A percentile compares a stretch with the other conserved stretches of the same genome.
Evolutionary conservation across 225 moss, liverwort and hornwort species (phyloP).

Genomic region (Marchantia polymorpha): DNA sequence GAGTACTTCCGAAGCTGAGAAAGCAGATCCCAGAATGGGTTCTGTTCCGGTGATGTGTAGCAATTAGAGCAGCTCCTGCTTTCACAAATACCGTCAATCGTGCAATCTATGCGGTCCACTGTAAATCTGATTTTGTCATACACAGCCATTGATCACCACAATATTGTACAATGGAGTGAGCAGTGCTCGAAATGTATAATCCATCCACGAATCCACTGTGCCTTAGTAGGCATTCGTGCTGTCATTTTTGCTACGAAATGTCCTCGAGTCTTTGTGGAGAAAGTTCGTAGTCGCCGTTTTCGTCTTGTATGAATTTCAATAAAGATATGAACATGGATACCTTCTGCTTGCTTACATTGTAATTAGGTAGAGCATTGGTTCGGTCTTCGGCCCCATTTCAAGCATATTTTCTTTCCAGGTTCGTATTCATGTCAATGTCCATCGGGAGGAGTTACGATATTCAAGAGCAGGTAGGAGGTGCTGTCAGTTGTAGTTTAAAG

Average conservation of each 20-base stretch:
- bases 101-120: conserved; percentile 16
- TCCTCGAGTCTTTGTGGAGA: background rate
- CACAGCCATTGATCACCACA: conserved; percentile 9
- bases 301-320: no score
- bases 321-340: no score
- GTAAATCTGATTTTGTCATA: conserved; percentile 27
- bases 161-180: conserved; percentile 23
- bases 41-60: conserved; percentile 10
- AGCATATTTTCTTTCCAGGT: no score
- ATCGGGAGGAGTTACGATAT: no score
- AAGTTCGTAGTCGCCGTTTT: background rate
- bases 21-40: conserved; percentile 18
- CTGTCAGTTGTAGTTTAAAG: no score
- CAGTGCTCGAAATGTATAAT: conserved; percentile 11
- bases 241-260: background rate
- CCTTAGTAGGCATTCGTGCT: background rate
- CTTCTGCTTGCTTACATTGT: no score
- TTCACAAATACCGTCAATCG: background rate
- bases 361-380: no score
- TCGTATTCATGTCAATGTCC: no score
- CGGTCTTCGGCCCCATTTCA: no score
- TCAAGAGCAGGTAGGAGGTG: no score
- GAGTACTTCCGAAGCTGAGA: background rate
- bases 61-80: conserved; percentile 1
- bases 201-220: conserved; percentile 4